Percentiles rank a stretch among this genome's conserved stretches.
These are phyloP conservation scores for Polyporus arcularius DNA, from an alignment of 768 basidiomycete genomes.

Conservation along the genomic window DNA sequence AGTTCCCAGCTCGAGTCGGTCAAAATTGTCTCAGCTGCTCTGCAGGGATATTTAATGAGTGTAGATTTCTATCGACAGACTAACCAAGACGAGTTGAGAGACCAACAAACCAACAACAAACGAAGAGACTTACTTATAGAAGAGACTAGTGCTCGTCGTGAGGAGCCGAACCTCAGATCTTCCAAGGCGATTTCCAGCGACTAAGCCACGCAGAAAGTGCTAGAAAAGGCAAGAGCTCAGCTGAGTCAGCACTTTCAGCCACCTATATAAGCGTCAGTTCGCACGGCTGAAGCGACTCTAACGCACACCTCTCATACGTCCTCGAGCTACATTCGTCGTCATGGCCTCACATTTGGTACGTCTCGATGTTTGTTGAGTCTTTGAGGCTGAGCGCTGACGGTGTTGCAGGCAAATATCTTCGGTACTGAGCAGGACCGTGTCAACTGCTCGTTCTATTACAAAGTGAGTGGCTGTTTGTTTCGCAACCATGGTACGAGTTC, in stretches of 20 bases:
- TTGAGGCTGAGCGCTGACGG: not conserved
- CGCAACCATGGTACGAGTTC: slow-evolving; percentile 4
- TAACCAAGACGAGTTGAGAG: too few species aligned
- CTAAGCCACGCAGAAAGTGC: not conserved
- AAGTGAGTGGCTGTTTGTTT: slow-evolving; percentile 48
- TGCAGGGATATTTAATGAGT: too few species aligned
- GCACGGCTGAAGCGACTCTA: not conserved
- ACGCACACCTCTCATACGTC: not conserved
- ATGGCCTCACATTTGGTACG: slow-evolving; percentile 79
- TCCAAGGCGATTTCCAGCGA: too few species aligned
- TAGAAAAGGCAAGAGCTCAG: slow-evolving; percentile 6
- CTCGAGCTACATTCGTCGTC: slow-evolving; percentile 7
- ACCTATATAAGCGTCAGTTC: slow-evolving; percentile 15
- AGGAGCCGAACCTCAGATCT: too few species aligned
- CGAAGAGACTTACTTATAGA: too few species aligned
- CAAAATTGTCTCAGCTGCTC: too few species aligned
- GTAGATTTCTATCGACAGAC: too few species aligned
- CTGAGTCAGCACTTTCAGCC: slow-evolving; percentile 22
- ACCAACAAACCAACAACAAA: too few species aligned
- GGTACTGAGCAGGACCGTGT: slow-evolving; percentile 94
- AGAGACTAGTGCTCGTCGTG: too few species aligned
- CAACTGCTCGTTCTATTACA: slow-evolving; percentile 99
- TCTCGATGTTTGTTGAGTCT: not conserved
- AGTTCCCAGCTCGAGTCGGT: too few species aligned
- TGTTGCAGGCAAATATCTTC: slow-evolving; percentile 84